Base-by-base conservation (phyloP, 1,284 basidiomycete genomes). In the Cystobasidiaceae sp. region DNA sequence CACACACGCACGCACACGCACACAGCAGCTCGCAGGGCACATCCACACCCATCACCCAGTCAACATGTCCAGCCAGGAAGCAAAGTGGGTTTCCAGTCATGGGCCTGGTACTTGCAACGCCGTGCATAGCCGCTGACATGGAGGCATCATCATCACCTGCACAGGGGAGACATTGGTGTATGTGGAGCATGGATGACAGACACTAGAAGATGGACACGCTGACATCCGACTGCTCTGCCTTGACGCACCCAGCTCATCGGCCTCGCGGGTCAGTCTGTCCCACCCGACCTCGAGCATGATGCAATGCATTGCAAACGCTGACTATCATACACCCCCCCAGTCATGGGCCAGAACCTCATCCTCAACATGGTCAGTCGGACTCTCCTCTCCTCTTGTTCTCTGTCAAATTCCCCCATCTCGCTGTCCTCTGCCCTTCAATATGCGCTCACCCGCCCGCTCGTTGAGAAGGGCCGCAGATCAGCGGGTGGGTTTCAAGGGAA, bases 291-390 rank as follows among this genome's bases (percentile, higher is more conserved):
- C n/a, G n/a, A n/a, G 39, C 23, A 28, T 3, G 28, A 9, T 46
- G 28, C 28, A 28, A 25, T 15, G 17, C n/a, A 25, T 34, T 49
- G 9, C 19, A 15, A 25, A 15, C 32, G 19, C 58, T 48, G 23
- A 23, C n/a, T 25, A 21, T 32, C 9, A 8, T 58, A 11, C 7
- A 19, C 11, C 58, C 82, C 94, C 76, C 92, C 93, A 82, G 93
- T 96, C 82, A 96, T 96, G 93, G 91, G 91, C 75, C 91, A 94
- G 85, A 96, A 96, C 80, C 79, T 94, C 75, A 93, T 96, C 78
- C 82, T 96, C 72, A 96, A 96, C 83, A 96, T 96, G 89, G 67
- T 49, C 25, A 58, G 44, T 58, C 2, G 23, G 32, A 39, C 9
- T 21, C 7, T 55, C 32, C 21, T 23, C 34, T 23, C n/a, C 17